These are phyloP conservation scores for Colletotrichum sp. DNA, from an alignment of 2,329 filamentous ascomycete genomes.

Conservation along the genomic window DNA sequence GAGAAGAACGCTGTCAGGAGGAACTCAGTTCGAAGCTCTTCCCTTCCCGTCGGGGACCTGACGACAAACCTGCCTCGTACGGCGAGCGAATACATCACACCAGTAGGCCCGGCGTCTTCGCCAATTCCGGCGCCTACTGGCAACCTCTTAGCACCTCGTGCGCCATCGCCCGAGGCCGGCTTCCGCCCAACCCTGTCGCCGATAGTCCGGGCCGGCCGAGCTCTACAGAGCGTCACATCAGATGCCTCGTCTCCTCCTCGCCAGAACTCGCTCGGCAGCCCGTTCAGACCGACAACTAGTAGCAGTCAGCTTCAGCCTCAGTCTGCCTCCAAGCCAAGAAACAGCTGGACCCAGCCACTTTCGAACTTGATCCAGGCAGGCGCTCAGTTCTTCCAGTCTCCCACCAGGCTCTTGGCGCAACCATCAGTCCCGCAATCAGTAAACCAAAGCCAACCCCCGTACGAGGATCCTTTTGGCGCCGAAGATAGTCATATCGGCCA, in stretches of 20 bases:
- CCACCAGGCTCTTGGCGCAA: not conserved
- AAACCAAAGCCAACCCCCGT: constrained; percentile 17
- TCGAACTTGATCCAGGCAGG: constrained; percentile 19
- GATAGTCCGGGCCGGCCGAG: constrained; percentile 62
- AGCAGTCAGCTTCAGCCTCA: constrained; percentile 17
- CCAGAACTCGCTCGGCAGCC: constrained; percentile 59
- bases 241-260: constrained; percentile 60
- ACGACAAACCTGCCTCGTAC: not conserved
- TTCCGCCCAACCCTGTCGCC: constrained; percentile 56
- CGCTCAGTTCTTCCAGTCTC: constrained; percentile 19
- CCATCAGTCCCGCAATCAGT: not conserved
- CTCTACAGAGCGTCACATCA: constrained; percentile 62
- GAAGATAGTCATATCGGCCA: constrained; percentile 30
- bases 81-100: constrained; percentile 33
- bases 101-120: constrained; percentile 41
- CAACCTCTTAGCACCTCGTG: constrained; percentile 21
- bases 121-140: constrained; percentile 25
- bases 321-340: constrained; percentile 6
- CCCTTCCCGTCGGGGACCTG: constrained; percentile 5
- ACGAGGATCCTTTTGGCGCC: constrained; percentile 34
- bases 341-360: constrained; percentile 18
- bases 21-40: not conserved
- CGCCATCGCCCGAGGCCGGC: constrained; percentile 27
- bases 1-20: not conserved
- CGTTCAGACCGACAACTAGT: constrained; percentile 45